These are phyloP conservation scores for Helenozyma baotianmanensis DNA, from an alignment of 805 yeast species.

Conservation along the genomic window DNA sequence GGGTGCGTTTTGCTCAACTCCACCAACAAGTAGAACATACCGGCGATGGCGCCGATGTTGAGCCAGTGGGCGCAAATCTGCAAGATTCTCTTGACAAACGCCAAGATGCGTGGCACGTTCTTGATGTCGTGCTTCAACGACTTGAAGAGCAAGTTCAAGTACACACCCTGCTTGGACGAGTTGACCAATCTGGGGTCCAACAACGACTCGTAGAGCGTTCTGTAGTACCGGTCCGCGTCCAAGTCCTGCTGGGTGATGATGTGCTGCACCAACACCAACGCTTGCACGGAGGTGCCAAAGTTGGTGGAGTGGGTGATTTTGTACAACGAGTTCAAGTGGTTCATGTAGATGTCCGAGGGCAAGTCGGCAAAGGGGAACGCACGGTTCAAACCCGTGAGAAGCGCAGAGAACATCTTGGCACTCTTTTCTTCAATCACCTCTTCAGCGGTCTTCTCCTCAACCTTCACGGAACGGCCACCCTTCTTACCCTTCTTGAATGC, in stretches of 20 bases:
- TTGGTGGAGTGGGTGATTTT: slow-evolving; percentile 90
- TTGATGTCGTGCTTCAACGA: slow-evolving; percentile 66
- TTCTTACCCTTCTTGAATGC: slow-evolving; percentile 78
- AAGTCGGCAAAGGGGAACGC: slow-evolving; percentile 89
- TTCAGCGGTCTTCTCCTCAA: slow-evolving; percentile 52
- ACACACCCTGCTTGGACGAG: slow-evolving; percentile 93
- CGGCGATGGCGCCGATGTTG: slow-evolving; percentile 82
- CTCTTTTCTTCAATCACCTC: slow-evolving; percentile 75
- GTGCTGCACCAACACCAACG: slow-evolving; percentile 79
- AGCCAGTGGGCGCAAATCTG: slow-evolving; percentile 85
- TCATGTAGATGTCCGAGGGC: slow-evolving; percentile 62
- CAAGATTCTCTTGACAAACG: slow-evolving; percentile 85
- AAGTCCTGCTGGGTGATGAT: slow-evolving; percentile 59
- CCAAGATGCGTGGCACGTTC: slow-evolving; percentile 62
- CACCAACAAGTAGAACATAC: slow-evolving; percentile 70
- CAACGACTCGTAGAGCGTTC: slow-evolving; percentile 85
- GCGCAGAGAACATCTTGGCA: slow-evolving; percentile 80
- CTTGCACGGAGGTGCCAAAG: slow-evolving; percentile 91
- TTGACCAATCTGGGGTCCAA: slow-evolving; percentile 75
- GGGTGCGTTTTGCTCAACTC: slow-evolving; percentile 66
- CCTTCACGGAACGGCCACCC: slow-evolving; percentile 78
- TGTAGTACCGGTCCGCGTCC: slow-evolving; percentile 66
- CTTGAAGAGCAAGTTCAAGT: slow-evolving; percentile 79
- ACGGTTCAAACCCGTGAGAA: slow-evolving; percentile 91
- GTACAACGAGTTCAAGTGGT: slow-evolving; percentile 80